phyloP scores from a whole-genome alignment of 2,329 filamentous ascomycete species.

The Cladosporium phlei region DNA sequence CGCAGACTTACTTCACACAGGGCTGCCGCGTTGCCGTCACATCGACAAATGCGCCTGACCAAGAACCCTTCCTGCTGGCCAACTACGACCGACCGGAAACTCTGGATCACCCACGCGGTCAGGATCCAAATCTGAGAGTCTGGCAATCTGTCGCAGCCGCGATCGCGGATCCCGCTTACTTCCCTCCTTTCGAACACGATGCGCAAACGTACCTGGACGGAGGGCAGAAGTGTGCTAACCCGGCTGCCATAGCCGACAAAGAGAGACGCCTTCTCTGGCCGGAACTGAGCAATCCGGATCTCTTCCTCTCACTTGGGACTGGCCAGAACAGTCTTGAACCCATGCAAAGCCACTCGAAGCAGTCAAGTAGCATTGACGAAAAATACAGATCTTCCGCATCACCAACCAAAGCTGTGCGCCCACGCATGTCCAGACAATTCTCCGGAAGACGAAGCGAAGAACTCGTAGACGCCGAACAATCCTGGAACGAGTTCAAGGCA shows the following conservation, averaged over 20 bases:
- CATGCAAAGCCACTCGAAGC: background rate
- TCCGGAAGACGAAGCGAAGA: conserved; percentile 3
- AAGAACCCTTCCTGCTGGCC: conserved; percentile 39
- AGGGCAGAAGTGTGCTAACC: conserved; percentile 48
- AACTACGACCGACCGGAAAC: conserved; percentile 41
- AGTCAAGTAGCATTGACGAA: background rate
- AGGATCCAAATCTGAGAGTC: conserved; percentile 40
- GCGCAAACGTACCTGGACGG: conserved; percentile 48
- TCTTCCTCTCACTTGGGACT: conserved; percentile 33
- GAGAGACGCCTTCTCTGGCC: conserved; percentile 34
- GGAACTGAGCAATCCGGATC: conserved; percentile 25
- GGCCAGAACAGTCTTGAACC: conserved; percentile 28
- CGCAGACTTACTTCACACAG: conserved; percentile 20
- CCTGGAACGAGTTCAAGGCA: conserved; percentile 31
- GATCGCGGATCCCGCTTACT: conserved; percentile 47
- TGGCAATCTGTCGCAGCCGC: conserved; percentile 52
- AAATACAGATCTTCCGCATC: background rate
- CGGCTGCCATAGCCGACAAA: conserved; percentile 46
- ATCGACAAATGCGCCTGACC: conserved; percentile 37
- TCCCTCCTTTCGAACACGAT: conserved; percentile 48
- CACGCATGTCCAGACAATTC: conserved; percentile 5
- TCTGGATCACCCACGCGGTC: conserved; percentile 38
- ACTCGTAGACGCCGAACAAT: conserved; percentile 31
- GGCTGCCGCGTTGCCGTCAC: conserved; percentile 41
- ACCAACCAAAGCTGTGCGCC: background rate